Conservation (phyloP, 2,329 filamentous ascomycete genomes). For the Blumeria hordei region DNA sequence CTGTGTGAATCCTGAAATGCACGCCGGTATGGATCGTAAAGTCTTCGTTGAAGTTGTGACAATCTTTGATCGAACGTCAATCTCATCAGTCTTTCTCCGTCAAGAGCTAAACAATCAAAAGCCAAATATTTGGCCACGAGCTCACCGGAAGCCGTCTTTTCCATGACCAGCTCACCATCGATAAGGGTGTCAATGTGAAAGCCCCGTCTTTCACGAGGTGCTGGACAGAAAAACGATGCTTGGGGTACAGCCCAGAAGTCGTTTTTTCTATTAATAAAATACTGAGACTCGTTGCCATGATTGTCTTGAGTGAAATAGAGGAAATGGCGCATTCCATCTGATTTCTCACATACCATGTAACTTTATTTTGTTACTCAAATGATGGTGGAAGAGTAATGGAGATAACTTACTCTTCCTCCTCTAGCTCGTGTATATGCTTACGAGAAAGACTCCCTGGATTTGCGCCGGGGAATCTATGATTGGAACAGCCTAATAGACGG, state of each 20-base stretch:
- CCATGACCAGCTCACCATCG: conserved; percentile 87
- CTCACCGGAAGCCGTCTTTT: conserved; percentile 42
- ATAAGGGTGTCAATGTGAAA: conserved; percentile 67
- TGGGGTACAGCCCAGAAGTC: conserved; percentile 72
- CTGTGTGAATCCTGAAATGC: conserved; percentile 41
- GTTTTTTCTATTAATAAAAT: conserved; percentile 93
- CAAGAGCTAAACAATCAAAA: conserved; percentile 76
- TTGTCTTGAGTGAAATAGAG: conserved; percentile 57
- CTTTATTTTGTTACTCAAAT: conserved; percentile 16
- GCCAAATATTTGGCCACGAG: conserved; percentile 63
- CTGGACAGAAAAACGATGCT: conserved; percentile 54
- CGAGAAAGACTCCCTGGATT: no score
- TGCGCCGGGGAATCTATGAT: no score
- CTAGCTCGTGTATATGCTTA: conserved; percentile 29
- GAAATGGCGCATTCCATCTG: conserved; percentile 82
- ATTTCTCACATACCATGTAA: conserved; percentile 97
- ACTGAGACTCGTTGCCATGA: conserved; percentile 44
- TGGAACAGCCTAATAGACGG: no score
- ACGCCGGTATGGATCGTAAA: conserved; percentile 48
- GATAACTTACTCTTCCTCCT: conserved; percentile 42
- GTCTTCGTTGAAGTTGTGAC: conserved; percentile 56
- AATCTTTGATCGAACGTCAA: conserved; percentile 75
- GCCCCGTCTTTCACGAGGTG: conserved; percentile 33
- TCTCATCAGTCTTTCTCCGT: conserved; percentile 50
- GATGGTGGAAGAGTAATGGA: background rate